These are phyloP conservation scores for Carex cristatella DNA, from an alignment of 176 grass and related monocot species.

Conservation along the genomic window DNA sequence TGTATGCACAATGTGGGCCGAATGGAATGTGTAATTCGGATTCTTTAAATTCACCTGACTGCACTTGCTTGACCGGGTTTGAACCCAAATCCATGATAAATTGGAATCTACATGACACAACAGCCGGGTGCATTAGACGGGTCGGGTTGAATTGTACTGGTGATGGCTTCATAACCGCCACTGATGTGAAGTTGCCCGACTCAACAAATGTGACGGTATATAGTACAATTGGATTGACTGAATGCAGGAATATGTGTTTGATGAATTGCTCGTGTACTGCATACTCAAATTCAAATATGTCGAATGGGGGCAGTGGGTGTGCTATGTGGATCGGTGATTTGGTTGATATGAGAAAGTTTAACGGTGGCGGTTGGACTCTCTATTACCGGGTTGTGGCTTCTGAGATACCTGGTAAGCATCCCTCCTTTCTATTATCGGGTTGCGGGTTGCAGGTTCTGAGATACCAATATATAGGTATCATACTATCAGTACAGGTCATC, in stretches of 20 bases:
- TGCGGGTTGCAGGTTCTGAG: slow-evolving; percentile 36
- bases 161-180: slow-evolving; percentile 46
- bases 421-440: slow-evolving; percentile 39
- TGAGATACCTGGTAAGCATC: slow-evolving; percentile 28
- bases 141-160: slow-evolving; percentile 45
- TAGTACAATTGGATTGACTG: slow-evolving; percentile 26
- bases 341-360: slow-evolving; percentile 45
- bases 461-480: neutral
- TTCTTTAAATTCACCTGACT: slow-evolving; percentile 13
- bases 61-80: slow-evolving; percentile 55
- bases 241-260: slow-evolving; percentile 54
- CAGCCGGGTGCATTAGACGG: slow-evolving; percentile 49
- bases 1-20: slow-evolving; percentile 40
- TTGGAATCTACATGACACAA: slow-evolving; percentile 48
- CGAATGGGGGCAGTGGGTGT: slow-evolving; percentile 52
- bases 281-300: slow-evolving; percentile 44
- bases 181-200: slow-evolving; percentile 58
- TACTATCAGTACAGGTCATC: neutral
- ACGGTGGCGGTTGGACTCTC: slow-evolving; percentile 33
- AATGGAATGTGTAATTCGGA: slow-evolving; percentile 49
- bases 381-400: slow-evolving; percentile 51
- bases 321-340: slow-evolving; percentile 50
- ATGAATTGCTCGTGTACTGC: slow-evolving; percentile 65
- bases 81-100: slow-evolving; percentile 33
- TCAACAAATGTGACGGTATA: slow-evolving; percentile 48